Percentiles rank a stretch among this genome's conserved stretches.
These are phyloP conservation scores for Fusarium annulatum DNA, from an alignment of 2,329 filamentous ascomycete genomes.

Conservation along the genomic window DNA sequence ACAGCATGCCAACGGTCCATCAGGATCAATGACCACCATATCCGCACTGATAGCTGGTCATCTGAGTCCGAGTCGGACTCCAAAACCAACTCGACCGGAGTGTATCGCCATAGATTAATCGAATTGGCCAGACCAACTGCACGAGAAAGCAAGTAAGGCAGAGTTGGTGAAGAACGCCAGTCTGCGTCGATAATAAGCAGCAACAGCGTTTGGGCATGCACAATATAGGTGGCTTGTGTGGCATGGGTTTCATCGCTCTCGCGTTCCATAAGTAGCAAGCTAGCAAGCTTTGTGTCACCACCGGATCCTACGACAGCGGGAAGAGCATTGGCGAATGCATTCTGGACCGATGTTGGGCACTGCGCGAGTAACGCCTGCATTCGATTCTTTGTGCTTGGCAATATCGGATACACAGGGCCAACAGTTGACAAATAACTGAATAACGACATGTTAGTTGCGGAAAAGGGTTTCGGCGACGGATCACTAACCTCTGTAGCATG, in stretches of 20 bases:
- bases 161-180: conserved; percentile 59
- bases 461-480: not conserved
- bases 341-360: conserved; percentile 66
- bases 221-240: conserved; percentile 57
- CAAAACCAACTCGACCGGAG: conserved; percentile 57
- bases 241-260: conserved; percentile 57
- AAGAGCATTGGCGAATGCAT: conserved; percentile 73
- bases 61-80: conserved; percentile 72
- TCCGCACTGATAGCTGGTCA: conserved; percentile 69
- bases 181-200: conserved; percentile 75
- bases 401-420: conserved; percentile 74
- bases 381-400: conserved; percentile 67
- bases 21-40: conserved; percentile 79
- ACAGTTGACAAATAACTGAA: conserved; percentile 71
- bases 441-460: conserved; percentile 22
- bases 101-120: conserved; percentile 66
- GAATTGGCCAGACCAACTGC: conserved; percentile 74
- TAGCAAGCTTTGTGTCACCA: conserved; percentile 58
- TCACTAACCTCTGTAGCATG: conserved; percentile 58
- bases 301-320: conserved; percentile 59
- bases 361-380: conserved; percentile 66
- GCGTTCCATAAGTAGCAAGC: conserved; percentile 63
- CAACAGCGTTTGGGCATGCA: conserved; percentile 75
- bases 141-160: conserved; percentile 66
- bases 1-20: conserved; percentile 80